Evolutionary conservation across 2,329 filamentous ascomycete genomes (phyloP).

Genomic region (Xylariaceae sp.): DNA sequence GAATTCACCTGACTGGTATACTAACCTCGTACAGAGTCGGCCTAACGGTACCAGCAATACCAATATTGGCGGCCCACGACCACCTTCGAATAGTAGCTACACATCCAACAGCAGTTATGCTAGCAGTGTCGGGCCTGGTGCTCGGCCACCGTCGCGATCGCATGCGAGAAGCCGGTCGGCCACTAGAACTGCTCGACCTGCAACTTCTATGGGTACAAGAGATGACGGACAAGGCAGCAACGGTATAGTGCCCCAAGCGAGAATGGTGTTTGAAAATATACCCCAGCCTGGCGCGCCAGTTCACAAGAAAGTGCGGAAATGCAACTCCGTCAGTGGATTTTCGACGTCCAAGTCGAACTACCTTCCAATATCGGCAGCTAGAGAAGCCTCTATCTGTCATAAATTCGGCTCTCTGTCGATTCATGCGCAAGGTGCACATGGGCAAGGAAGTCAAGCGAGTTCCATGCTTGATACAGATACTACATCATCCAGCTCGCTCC

Average conservation of each 20-base stretch:
- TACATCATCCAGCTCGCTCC: constrained; percentile 29
- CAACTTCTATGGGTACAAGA: constrained; percentile 40
- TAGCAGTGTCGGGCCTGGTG: constrained; percentile 45
- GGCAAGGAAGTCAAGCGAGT: constrained; percentile 55
- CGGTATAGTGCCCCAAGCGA: constrained; percentile 45
- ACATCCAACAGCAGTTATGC: constrained; percentile 45
- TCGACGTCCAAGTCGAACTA: constrained; percentile 21
- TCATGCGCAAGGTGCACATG: constrained; percentile 38
- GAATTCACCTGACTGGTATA: background rate
- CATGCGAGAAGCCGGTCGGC: constrained; percentile 37
- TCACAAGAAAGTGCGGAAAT: constrained; percentile 35
- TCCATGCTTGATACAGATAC: constrained; percentile 39
- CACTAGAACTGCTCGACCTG: constrained; percentile 38
- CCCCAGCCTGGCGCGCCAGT: constrained; percentile 21
- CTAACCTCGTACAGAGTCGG: constrained; percentile 29
- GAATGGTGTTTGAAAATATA: constrained; percentile 21
- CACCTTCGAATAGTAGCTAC: constrained; percentile 43
- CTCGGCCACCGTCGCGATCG: constrained; percentile 42
- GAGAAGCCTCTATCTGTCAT: constrained; percentile 53
- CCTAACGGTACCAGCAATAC: constrained; percentile 6
- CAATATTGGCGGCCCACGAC: constrained; percentile 27
- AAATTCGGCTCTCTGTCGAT: constrained; percentile 50
- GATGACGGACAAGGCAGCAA: constrained; percentile 41
- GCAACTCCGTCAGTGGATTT: constrained; percentile 36
- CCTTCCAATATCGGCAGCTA: constrained; percentile 32